Base-by-base conservation (phyloP, 1,139 yeast species). In the Zygoascus hellenicus region DNA sequence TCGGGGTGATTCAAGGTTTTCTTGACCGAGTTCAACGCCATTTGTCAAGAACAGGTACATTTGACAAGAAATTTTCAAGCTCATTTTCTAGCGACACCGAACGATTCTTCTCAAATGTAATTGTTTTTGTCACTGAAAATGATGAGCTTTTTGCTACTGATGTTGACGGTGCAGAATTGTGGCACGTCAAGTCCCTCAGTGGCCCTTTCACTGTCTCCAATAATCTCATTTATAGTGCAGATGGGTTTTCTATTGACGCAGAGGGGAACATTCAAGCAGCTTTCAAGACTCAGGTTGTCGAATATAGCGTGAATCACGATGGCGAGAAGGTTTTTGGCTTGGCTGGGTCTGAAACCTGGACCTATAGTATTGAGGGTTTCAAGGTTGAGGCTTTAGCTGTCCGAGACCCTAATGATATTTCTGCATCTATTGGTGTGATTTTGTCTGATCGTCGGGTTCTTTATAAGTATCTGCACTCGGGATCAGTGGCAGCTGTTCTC, bases 401-500 rank as follows among this genome's bases (percentile, higher is more conserved):
- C 2, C 69, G 77, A 47, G 68, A 69, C 42, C 74, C 76, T 1
- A 61, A 61, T 26, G 77, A 76, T 10, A 63, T 66, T 15, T 73
- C 81, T 2, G 78, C 83, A 0, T 81, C 84, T n/a, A 65, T 83
- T 45, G 97, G 95, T 11, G 75, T 78, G 34, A 76, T 85, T 1
- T 68, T 84, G 36, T 82, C 83, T 16, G 81, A 85, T 58, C 76
- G 88, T 58, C 73, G 82, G 1, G 94, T 89, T 0, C 68, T 89
- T 42, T 89, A 90, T 75, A 92, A 90, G 65, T 90, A 86, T 63
- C 70, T 90, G 53, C 77, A 86, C 59, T 94, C 90, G 28, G 81
- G 86, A 57, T 76, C 85, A 0, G 68, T 83, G 35, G 72, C 83
- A 1, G 55, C 61, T 1, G 48, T 51, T 0, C 54, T 83, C 31